Evolutionary conservation across 2,329 filamentous ascomycete species (phyloP).

Genomic region (Cyphellophora attinorum): DNA sequence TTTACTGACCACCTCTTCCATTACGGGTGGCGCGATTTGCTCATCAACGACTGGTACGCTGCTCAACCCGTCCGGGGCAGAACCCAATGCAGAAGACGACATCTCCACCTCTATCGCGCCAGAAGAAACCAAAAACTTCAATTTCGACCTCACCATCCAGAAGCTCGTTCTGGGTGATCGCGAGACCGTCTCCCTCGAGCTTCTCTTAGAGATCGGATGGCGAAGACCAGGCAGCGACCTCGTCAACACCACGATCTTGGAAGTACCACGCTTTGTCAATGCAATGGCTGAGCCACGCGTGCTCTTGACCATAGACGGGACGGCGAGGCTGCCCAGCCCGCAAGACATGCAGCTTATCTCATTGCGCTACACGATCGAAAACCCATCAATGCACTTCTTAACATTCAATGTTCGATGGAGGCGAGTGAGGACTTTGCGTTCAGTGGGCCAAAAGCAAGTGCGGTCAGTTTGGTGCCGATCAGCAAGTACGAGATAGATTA

Average conservation of each 20-base stretch:
- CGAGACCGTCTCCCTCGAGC: conserved; percentile 61
- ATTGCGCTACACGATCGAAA: conserved; percentile 66
- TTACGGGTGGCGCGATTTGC: conserved; percentile 55
- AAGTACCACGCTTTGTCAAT: conserved; percentile 70
- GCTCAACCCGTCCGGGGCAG: conserved; percentile 1
- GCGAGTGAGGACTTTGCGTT: conserved; percentile 89
- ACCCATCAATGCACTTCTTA: conserved; percentile 86
- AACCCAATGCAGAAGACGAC: not conserved
- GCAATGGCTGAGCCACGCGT: conserved; percentile 81
- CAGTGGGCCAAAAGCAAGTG: conserved; percentile 72
- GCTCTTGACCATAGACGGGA: conserved; percentile 32
- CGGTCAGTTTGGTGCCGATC: conserved; percentile 72
- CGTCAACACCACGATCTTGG: conserved; percentile 57
- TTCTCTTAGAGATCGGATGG: conserved; percentile 71
- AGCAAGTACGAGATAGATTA: conserved; percentile 67
- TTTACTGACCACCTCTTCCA: conserved; percentile 50
- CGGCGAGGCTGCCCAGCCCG: not conserved
- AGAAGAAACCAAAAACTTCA: conserved; percentile 60
- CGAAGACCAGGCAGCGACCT: conserved; percentile 40
- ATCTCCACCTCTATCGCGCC: conserved; percentile 40
- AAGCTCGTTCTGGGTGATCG: conserved; percentile 77
- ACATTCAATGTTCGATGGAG: conserved; percentile 90
- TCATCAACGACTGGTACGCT: conserved; percentile 22
- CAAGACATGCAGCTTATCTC: conserved; percentile 1
- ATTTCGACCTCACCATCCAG: conserved; percentile 64